Conservation (phyloP, 108 stramenopile genomes). For the Skeletonema potamos region DNA sequence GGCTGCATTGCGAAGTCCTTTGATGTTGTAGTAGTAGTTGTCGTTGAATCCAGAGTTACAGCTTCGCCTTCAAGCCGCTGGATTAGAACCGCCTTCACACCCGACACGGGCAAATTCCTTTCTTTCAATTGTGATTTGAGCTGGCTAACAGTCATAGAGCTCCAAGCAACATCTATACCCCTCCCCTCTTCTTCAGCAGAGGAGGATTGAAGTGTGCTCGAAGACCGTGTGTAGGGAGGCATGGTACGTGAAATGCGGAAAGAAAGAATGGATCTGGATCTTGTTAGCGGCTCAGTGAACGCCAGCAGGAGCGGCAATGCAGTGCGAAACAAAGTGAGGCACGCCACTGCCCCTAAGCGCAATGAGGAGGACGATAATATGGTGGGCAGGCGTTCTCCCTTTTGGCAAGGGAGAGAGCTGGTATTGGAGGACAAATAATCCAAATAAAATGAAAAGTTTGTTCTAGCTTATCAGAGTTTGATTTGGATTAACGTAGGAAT, state of each 20-base stretch:
- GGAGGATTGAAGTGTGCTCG: constrained; percentile 7
- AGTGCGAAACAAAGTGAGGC: constrained; percentile 3
- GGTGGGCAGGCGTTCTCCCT: not conserved
- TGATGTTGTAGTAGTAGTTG: constrained; percentile 16
- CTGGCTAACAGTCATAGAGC: constrained; percentile 22
- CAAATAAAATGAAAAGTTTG: no score
- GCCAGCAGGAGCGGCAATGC: constrained; percentile 1
- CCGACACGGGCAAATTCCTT: constrained; percentile 23
- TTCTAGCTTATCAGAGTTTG: no score
- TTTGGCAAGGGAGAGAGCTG: no score
- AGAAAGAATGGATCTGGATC: not conserved
- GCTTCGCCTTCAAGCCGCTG: constrained; percentile 13
- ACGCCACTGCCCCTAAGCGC: constrained; percentile 5
- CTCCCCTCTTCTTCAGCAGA: not conserved
- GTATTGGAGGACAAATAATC: no score
- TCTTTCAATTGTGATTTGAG: constrained; percentile 24
- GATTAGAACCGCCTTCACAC: constrained; percentile 29
- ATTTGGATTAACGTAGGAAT: no score
- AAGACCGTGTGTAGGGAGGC: constrained; percentile 36
- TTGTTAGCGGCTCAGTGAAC: not conserved
- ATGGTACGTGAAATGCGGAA: constrained; percentile 2
- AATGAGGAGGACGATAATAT: not conserved
- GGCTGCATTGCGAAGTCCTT: constrained; percentile 23
- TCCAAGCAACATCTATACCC: not conserved
- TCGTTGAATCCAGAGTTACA: not conserved